Percentiles rank a stretch among this genome's conserved stretches.
Conservation (phyloP, 2,329 filamentous ascomycete species). For the Huntiella abstrusa region DNA sequence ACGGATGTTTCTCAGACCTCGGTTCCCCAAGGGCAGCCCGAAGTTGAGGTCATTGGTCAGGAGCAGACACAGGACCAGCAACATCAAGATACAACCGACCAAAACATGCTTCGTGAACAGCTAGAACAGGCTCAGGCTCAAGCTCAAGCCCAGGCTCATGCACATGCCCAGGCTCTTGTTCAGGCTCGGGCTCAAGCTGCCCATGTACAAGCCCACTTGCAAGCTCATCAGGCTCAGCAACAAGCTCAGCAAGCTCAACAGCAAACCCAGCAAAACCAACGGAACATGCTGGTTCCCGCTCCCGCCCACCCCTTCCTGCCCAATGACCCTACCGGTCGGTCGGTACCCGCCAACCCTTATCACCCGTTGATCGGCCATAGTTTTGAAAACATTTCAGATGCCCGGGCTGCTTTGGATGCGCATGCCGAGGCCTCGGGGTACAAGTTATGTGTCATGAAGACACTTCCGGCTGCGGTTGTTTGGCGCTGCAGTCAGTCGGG, state of each 20-base stretch:
- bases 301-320: constrained; percentile 9
- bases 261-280: constrained; percentile 1
- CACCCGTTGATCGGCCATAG: constrained; percentile 10
- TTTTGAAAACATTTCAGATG: constrained; percentile 9
- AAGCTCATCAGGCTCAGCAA: background rate
- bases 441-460: constrained; percentile 11
- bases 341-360: constrained; percentile 10
- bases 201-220: background rate
- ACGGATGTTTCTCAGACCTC: background rate
- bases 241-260: background rate
- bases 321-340: constrained; percentile 10
- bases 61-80: background rate
- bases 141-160: constrained; percentile 3
- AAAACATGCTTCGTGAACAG: no score
- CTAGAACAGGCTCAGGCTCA: constrained; percentile 1
- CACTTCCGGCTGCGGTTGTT: constrained; percentile 9
- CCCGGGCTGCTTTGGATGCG: constrained; percentile 8
- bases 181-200: constrained; percentile 4
- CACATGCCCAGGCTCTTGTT: constrained; percentile 6
- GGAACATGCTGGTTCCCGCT: constrained; percentile 7
- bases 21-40: background rate
- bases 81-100: background rate
- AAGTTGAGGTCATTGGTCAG: background rate
- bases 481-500: constrained; percentile 11
- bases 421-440: constrained; percentile 10